These are phyloP conservation scores for Corynascus novoguineensis DNA, from an alignment of 495 filamentous ascomycete genomes.

Conservation along the genomic window DNA sequence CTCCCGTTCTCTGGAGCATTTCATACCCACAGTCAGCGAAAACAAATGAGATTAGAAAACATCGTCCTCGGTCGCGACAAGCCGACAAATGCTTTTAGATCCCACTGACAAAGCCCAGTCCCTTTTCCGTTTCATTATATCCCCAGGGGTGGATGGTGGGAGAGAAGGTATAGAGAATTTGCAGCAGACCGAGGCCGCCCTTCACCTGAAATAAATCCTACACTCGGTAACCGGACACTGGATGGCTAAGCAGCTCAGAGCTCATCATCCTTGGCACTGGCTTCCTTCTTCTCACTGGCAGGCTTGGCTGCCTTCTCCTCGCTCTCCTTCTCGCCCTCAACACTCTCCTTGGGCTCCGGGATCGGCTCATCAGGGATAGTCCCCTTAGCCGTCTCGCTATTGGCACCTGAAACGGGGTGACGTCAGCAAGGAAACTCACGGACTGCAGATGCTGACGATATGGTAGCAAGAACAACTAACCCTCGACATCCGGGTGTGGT, in stretches of 20 bases:
- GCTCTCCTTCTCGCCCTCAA: slow-evolving; percentile 58
- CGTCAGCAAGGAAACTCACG: neutral
- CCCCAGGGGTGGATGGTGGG: neutral
- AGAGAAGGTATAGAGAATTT: neutral
- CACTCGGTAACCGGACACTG: slow-evolving; percentile 2
- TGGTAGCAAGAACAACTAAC: too few relatives aligned
- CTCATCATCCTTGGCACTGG: slow-evolving; percentile 33
- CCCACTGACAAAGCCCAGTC: neutral
- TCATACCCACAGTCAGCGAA: neutral
- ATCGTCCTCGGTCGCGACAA: neutral
- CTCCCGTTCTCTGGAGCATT: too few relatives aligned
- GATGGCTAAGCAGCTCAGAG: neutral
- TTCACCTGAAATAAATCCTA: neutral
- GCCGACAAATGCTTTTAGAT: neutral
- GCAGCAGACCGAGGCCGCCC: neutral
- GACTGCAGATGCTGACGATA: too few relatives aligned
- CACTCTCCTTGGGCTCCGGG: slow-evolving; percentile 50
- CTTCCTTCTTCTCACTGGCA: slow-evolving; percentile 71
- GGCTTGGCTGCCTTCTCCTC: slow-evolving; percentile 59
- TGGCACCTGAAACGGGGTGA: slow-evolving; percentile 17
- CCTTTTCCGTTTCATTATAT: neutral
- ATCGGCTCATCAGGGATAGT: slow-evolving; percentile 39
- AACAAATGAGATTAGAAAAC: slow-evolving; percentile 4
- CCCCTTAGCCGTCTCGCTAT: slow-evolving; percentile 26
- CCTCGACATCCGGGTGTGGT: slow-evolving; percentile 80